phyloP scores from a whole-genome alignment of 805 yeast genomes.

The Metschnikowia orientalis region DNA sequence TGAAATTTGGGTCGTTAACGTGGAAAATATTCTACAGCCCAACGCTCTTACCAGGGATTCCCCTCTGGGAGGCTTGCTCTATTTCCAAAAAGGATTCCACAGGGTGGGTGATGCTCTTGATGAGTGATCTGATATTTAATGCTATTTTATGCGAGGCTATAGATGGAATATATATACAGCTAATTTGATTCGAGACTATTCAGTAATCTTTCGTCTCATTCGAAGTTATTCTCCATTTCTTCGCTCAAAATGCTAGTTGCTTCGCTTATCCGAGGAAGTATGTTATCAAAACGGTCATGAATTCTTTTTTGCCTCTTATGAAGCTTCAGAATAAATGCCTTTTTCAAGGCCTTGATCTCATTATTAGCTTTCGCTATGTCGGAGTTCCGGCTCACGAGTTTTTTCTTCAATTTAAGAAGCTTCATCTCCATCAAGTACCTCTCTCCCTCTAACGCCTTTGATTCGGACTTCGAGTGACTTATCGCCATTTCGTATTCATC shows the following conservation, averaged over 20 bases:
- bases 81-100: constrained; percentile 62
- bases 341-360: constrained; percentile 27
- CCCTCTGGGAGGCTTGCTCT: constrained; percentile 59
- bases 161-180: neutral
- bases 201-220: neutral
- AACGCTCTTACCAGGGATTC: constrained; percentile 13
- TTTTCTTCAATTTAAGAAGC: constrained; percentile 23
- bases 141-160: neutral
- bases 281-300: constrained; percentile 33
- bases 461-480: constrained; percentile 18
- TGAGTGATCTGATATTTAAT: constrained; percentile 5
- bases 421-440: constrained; percentile 20
- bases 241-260: constrained; percentile 21
- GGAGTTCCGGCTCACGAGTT: constrained; percentile 21
- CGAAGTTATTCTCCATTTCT: constrained; percentile 5
- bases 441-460: constrained; percentile 24
- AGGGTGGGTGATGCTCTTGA: constrained; percentile 31
- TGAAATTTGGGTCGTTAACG: constrained; percentile 86
- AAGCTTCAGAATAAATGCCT: constrained; percentile 23
- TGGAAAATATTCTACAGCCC: constrained; percentile 48
- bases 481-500: constrained; percentile 23
- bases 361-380: constrained; percentile 24
- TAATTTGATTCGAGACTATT: neutral
- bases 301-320: constrained; percentile 23
- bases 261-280: constrained; percentile 28